A percentile compares a stretch with the other conserved stretches of the same genome.
These are phyloP conservation scores for Clavariopsis aquatica DNA, from an alignment of 495 filamentous ascomycete species.

Conservation along the genomic window DNA sequence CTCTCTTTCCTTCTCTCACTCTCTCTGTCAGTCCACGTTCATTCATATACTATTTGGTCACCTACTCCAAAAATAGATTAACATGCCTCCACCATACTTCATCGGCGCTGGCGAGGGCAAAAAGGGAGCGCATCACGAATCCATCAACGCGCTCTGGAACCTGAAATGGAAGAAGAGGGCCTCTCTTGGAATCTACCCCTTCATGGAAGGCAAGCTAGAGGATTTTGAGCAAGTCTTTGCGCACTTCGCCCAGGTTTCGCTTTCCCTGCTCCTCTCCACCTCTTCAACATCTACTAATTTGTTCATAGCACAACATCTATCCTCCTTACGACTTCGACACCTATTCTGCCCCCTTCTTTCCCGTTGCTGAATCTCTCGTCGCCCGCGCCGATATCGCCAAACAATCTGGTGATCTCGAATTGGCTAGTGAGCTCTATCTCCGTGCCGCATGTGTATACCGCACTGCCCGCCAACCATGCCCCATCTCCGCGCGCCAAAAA, in stretches of 20 bases:
- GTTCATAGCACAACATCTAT: slow-evolving; percentile 19
- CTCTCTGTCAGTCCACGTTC: too few species aligned
- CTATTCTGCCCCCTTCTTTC: slow-evolving; percentile 32
- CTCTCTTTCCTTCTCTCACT: too few species aligned
- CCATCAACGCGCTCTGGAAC: slow-evolving; percentile 32
- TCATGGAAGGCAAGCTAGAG: slow-evolving; percentile 32
- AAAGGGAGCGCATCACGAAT: slow-evolving; percentile 28
- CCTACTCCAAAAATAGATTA: background rate
- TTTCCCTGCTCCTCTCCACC: background rate
- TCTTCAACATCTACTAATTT: background rate
- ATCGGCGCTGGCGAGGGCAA: slow-evolving; percentile 16
- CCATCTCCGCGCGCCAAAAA: slow-evolving; percentile 20
- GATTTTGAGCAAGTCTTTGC: slow-evolving; percentile 34
- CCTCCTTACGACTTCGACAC: slow-evolving; percentile 25
- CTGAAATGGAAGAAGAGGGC: slow-evolving; percentile 35
- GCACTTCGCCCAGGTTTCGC: slow-evolving; percentile 22
- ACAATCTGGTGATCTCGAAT: slow-evolving; percentile 16
- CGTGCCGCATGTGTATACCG: slow-evolving; percentile 34
- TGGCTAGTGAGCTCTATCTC: slow-evolving; percentile 33
- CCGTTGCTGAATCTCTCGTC: slow-evolving; percentile 19
- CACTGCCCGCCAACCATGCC: slow-evolving; percentile 22
- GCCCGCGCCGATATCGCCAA: slow-evolving; percentile 12
- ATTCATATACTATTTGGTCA: too few species aligned
- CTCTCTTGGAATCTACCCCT: slow-evolving; percentile 35
- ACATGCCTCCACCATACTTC: slow-evolving; percentile 20